These are phyloP conservation scores for Ophiostoma ips DNA, from an alignment of 2,329 filamentous ascomycete species.

Conservation along the genomic window DNA sequence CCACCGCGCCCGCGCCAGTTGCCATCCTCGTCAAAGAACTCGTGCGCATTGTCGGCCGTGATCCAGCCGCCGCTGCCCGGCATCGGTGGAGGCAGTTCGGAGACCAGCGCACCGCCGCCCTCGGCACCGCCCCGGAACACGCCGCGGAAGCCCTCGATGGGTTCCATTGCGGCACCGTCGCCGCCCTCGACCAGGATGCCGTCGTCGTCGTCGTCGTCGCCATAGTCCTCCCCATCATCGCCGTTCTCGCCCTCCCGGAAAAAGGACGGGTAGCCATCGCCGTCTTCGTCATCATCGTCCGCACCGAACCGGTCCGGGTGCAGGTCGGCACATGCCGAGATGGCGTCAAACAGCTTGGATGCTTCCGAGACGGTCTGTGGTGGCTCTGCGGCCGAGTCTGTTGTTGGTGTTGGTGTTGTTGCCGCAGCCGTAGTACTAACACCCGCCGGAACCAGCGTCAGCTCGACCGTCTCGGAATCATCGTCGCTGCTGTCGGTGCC, in stretches of 20 bases:
- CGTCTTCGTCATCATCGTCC: constrained; percentile 39
- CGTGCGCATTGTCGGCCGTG: constrained; percentile 77
- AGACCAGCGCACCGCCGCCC: constrained; percentile 27
- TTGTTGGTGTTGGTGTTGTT: too few species aligned
- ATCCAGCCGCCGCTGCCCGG: constrained; percentile 73
- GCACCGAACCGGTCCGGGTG: constrained; percentile 55
- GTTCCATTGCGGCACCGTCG: constrained; percentile 26
- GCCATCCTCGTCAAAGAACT: constrained; percentile 70
- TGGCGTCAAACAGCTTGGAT: constrained; percentile 49
- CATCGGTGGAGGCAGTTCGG: constrained; percentile 49
- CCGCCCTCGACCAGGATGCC: constrained; percentile 41
- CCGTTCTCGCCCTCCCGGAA: constrained; percentile 40
- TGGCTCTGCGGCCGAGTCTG: constrained; percentile 7
- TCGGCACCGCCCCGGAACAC: constrained; percentile 28
- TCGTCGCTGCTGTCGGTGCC: constrained; percentile 39
- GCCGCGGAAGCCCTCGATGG: constrained; percentile 44
- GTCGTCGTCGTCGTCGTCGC: constrained; percentile 35
- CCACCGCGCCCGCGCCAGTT: constrained; percentile 52
- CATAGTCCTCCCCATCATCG: constrained; percentile 41
- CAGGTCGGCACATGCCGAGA: constrained; percentile 61
- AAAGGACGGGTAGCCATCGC: constrained; percentile 38
- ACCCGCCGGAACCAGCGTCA: constrained; percentile 46
- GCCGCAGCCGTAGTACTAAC: constrained; percentile 4
- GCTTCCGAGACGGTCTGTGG: constrained; percentile 19
- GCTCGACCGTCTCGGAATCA: constrained; percentile 49